Evolutionary conservation across 2,329 filamentous ascomycete species (phyloP), one percentile per base, ranked within the genome.

Genomic region (Pezicula neosporulosa): DNA sequence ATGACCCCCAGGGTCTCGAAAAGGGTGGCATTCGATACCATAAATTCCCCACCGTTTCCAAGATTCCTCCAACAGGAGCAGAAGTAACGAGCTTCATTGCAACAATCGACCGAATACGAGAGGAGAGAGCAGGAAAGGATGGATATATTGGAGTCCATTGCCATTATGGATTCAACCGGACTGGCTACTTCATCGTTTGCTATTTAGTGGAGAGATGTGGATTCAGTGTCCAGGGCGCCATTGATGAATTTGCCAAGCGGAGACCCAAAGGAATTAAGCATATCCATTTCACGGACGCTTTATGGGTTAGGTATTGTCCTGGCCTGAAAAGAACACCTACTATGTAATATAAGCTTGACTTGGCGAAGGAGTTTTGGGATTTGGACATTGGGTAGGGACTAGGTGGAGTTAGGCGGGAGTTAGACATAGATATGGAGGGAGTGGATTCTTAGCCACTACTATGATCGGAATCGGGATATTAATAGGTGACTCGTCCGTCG

Each of bases 111-210:
- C 42, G 27, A 16, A n/a, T 44, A 12, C 42, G 71, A 68, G 51
- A 73, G 71, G 71, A 74, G 49, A 53, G 53, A 2, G 73, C 68
- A 59, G 68, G 66, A 50, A 66, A 70, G 6, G 62, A 72, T 1
- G 68, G 70, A 18, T 72, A 86, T 44, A 81, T 96, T 47, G 92
- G 87, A 2, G 90, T 96, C 0, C 93, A 97, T 67, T 97, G 93
- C 63, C 93, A 97, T 64, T 97, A 97, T 61, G 93, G 93, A 0
- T 97, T 95, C 72, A 97, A 97, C 67, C 82, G 92, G 19, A 97
- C 93, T 0, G 93, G 93, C 0, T 96, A 93, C 67, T 89, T 97
- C 65, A 83, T 97, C 47, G 87, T 90, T 30, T 90, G 86, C 63
- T 97, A 97, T 65, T 75, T 97, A n/a, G 86, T 97, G 13, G 91